Conservation (phyloP, 2,329 filamentous ascomycete genomes). For the Aspergillus chevalieri region DNA sequence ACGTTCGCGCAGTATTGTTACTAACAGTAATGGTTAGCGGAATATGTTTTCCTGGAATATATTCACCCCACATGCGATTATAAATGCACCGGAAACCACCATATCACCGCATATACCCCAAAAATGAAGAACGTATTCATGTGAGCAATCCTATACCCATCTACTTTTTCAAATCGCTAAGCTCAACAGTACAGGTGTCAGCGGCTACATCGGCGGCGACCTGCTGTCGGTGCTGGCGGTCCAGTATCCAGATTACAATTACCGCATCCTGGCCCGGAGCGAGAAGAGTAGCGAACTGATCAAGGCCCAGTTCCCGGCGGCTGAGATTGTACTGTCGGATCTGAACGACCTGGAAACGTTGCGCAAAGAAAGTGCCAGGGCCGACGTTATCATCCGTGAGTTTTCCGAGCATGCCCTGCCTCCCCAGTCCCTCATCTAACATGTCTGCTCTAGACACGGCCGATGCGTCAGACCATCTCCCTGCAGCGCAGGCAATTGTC, state of each 20-base stretch:
- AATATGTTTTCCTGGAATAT: no score
- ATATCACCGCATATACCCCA: no score
- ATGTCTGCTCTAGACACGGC: conserved; percentile 4
- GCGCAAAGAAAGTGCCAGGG: conserved; percentile 3
- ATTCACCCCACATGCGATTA: no score
- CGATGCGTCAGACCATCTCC: conserved; percentile 7
- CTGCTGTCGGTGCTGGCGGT: conserved; percentile 38
- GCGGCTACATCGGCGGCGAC: conserved; percentile 28
- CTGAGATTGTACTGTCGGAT: not conserved
- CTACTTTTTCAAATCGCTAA: no score
- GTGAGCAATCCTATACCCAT: no score
- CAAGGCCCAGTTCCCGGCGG: conserved; percentile 3
- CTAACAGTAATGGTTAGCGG: no score
- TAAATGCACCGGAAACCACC: no score
- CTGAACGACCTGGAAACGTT: conserved; percentile 1
- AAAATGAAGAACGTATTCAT: no score
- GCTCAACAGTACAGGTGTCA: not conserved
- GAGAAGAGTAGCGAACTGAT: conserved; percentile 3
- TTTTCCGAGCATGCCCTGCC: not conserved
- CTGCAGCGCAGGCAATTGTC: conserved; percentile 5
- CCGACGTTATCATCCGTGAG: conserved; percentile 12
- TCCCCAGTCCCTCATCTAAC: no score
- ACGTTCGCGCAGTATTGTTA: no score
- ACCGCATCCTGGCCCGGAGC: conserved; percentile 4
- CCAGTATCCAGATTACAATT: conserved; percentile 3